Evolutionary conservation across 169 alveolate genomes (phyloP).

Genomic region (Cystoisospora suis): DNA sequence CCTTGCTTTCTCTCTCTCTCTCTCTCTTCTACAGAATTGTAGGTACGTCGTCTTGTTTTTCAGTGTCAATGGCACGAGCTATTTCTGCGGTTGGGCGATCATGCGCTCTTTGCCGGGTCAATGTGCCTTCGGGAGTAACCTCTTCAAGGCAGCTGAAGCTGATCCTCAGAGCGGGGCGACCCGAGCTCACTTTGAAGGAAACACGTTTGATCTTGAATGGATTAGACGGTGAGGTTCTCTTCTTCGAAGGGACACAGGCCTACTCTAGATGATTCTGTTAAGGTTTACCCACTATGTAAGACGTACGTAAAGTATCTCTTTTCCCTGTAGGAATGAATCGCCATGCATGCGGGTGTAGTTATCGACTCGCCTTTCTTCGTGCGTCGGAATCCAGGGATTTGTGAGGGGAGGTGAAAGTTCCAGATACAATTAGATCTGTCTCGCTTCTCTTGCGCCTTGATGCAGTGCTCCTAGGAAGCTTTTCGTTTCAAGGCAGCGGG

Average conservation of each 20-base stretch:
- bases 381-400: no score
- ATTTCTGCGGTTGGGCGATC: constrained; percentile 30
- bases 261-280: not conserved
- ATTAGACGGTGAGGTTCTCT: not conserved
- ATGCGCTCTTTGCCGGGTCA: constrained; percentile 13
- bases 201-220: constrained; percentile 15
- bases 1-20: not conserved
- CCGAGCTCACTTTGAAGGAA: constrained; percentile 2
- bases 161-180: not conserved
- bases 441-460: no score
- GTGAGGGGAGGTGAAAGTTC: no score
- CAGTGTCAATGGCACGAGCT: constrained; percentile 16
- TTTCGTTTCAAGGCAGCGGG: no score
- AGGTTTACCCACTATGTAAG: no score
- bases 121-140: not conserved
- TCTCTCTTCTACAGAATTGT: not conserved
- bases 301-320: no score
- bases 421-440: no score
- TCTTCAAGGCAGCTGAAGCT: not conserved
- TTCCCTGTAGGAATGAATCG: no score
- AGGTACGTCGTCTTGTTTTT: not conserved
- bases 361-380: no score
- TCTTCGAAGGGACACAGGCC: not conserved
- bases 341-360: no score
- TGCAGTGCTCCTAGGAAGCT: no score